Percentiles rank a stretch among this genome's conserved stretches.
Conservation (phyloP, 2,329 filamentous ascomycete species). For the Clarireedia hainanense region DNA sequence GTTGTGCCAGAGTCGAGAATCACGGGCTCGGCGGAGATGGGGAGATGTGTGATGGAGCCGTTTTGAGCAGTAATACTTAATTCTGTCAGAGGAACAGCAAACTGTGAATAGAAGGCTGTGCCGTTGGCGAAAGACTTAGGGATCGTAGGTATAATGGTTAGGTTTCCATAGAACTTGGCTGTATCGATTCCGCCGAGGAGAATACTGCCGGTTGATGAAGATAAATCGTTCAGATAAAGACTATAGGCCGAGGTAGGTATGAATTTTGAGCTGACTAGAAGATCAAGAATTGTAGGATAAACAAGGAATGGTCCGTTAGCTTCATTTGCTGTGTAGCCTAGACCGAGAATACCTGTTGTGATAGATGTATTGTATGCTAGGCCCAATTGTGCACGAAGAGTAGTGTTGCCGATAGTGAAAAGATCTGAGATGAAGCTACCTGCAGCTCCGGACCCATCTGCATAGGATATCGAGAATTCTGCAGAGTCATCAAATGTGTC, state of each 20-base stretch:
- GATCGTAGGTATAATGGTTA: conserved; percentile 19
- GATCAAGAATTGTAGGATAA: conserved; percentile 25
- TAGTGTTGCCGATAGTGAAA: conserved; percentile 36
- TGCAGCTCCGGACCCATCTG: conserved; percentile 47
- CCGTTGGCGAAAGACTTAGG: conserved; percentile 12
- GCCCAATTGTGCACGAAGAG: conserved; percentile 45
- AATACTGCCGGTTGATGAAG: conserved; percentile 26
- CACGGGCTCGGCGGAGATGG: conserved; percentile 34
- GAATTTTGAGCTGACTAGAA: conserved; percentile 34
- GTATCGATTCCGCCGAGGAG: conserved; percentile 40
- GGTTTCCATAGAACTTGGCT: conserved; percentile 35
- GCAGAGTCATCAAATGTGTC: neutral
- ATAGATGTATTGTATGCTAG: conserved; percentile 40
- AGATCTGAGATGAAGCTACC: conserved; percentile 41
- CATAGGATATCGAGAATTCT: conserved; percentile 50
- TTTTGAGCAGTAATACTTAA: conserved; percentile 22
- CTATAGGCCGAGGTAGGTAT: conserved; percentile 35
- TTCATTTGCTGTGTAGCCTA: conserved; percentile 44
- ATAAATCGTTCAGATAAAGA: conserved; percentile 28
- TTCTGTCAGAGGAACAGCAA: conserved; percentile 21
- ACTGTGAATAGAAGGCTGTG: conserved; percentile 12
- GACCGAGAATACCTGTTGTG: conserved; percentile 46
- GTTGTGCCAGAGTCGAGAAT: conserved; percentile 60
- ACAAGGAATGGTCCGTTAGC: conserved; percentile 32
- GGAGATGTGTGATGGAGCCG: conserved; percentile 11